These are phyloP conservation scores for Epichloe gansuensis DNA, from an alignment of 2,329 filamentous ascomycete genomes.

Conservation along the genomic window DNA sequence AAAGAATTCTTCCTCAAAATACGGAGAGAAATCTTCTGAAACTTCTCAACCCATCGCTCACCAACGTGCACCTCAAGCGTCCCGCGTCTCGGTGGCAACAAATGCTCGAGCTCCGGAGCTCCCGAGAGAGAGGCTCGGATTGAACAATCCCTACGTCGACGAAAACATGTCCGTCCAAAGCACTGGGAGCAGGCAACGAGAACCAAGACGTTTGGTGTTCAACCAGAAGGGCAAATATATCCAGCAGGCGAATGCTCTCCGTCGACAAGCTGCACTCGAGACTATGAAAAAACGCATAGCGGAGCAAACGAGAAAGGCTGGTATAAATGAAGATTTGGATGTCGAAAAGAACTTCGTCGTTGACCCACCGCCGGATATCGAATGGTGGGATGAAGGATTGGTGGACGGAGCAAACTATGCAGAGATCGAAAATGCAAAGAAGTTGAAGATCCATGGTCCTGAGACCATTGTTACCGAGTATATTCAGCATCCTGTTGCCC, in stretches of 20 bases:
- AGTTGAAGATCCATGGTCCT: conserved; percentile 60
- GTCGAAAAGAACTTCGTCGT: conserved; percentile 83
- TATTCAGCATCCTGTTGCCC: conserved; percentile 81
- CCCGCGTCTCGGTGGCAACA: neutral
- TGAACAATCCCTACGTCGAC: conserved; percentile 72
- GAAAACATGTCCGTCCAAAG: conserved; percentile 49
- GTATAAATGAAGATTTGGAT: conserved; percentile 81
- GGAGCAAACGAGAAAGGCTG: conserved; percentile 74
- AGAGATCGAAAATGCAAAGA: conserved; percentile 48
- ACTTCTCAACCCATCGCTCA: neutral
- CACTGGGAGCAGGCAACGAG: conserved; percentile 44
- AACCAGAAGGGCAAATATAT: conserved; percentile 97
- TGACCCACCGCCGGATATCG: conserved; percentile 70
- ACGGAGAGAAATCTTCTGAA: conserved; percentile 13
- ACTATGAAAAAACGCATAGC: conserved; percentile 94
- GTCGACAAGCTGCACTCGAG: conserved; percentile 78
- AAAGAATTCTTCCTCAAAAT: conserved; percentile 31
- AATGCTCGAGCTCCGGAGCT: conserved; percentile 8
- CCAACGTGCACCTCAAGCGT: conserved; percentile 1
- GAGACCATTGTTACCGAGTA: conserved; percentile 84
- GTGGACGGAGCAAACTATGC: conserved; percentile 65
- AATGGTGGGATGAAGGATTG: conserved; percentile 96
- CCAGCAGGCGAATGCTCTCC: conserved; percentile 77
- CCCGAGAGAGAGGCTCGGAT: neutral
- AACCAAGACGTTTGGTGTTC: conserved; percentile 70